Evolutionary conservation across 768 basidiomycete genomes (phyloP).

Genomic region (Auriculariales sp.): DNA sequence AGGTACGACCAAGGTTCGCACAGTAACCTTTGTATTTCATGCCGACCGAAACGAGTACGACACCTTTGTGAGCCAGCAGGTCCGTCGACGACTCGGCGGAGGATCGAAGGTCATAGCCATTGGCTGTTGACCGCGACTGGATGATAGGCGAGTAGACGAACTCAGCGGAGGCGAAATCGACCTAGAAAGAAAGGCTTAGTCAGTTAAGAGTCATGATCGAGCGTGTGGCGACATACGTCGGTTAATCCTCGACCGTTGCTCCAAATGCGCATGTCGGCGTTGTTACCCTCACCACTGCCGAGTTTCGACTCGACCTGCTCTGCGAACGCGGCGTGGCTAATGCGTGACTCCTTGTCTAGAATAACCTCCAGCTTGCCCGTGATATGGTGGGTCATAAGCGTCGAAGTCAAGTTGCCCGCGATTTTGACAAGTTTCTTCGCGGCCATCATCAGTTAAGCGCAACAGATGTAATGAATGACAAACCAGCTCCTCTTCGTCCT

Average conservation of each 20-base stretch:
- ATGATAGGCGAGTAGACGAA: conserved; percentile 94
- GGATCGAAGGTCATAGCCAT: conserved; percentile 78
- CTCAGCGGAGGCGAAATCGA: conserved; percentile 83
- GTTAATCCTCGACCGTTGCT: conserved; percentile 50
- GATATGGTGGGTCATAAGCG: conserved; percentile 73
- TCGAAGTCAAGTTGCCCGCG: conserved; percentile 69
- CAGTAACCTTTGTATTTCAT: conserved; percentile 89
- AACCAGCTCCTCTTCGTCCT: conserved; percentile 86
- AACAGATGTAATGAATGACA: conserved; percentile 14
- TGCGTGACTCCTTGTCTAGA: conserved; percentile 81
- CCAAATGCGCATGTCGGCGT: conserved; percentile 86
- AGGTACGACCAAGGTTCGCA: conserved; percentile 82
- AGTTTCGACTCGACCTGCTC: conserved; percentile 77
- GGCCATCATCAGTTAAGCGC: conserved; percentile 3
- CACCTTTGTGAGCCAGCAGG: conserved; percentile 73
- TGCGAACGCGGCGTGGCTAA: conserved; percentile 77
- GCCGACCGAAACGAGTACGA: conserved; percentile 76
- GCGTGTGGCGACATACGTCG: conserved; percentile 37
- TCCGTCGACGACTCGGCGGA: conserved; percentile 78
- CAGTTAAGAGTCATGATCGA: neutral
- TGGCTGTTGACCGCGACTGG: conserved; percentile 73
- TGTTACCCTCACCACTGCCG: conserved; percentile 68
- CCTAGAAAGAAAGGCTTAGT: conserved; percentile 25
- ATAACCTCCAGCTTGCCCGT: conserved; percentile 80
- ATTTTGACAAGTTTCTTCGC: conserved; percentile 61